These are phyloP conservation scores for Beauveria rudraprayagi DNA, from an alignment of 2,329 filamentous ascomycete species.

Conservation along the genomic window DNA sequence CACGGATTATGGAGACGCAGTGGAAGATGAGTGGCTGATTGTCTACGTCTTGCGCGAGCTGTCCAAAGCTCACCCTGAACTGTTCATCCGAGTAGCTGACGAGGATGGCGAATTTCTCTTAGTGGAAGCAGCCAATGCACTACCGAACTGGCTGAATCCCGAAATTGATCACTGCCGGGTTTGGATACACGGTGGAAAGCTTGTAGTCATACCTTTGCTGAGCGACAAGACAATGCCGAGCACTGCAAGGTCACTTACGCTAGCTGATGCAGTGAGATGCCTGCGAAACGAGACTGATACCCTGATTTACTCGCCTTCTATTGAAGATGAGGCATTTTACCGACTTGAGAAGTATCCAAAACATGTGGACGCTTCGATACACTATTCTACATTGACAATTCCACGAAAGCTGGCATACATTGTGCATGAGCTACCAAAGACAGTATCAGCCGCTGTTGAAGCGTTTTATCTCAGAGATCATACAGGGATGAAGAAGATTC, in stretches of 20 bases:
- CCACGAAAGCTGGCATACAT: conserved; percentile 77
- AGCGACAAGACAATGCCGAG: conserved; percentile 21
- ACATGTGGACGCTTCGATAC: conserved; percentile 66
- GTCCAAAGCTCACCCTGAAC: conserved; percentile 59
- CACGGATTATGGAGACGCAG: conserved; percentile 86
- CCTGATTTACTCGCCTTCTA: conserved; percentile 61
- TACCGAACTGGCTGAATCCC: conserved; percentile 86
- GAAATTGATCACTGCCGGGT: conserved; percentile 81
- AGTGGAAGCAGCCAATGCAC: conserved; percentile 80
- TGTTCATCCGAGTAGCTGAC: conserved; percentile 80
- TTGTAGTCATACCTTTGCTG: conserved; percentile 62
- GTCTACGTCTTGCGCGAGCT: conserved; percentile 82
- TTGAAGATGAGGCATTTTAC: conserved; percentile 88
- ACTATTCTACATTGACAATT: conserved; percentile 64
- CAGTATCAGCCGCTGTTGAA: conserved; percentile 77
- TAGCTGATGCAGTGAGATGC: conserved; percentile 55
- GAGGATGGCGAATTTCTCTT: conserved; percentile 92
- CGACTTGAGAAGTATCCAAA: conserved; percentile 74
- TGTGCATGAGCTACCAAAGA: conserved; percentile 64
- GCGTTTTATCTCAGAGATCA: conserved; percentile 89
- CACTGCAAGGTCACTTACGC: conserved; percentile 41
- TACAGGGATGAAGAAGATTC: conserved; percentile 60
- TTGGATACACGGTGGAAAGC: conserved; percentile 74
- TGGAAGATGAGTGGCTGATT: conserved; percentile 96
- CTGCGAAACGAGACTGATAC: conserved; percentile 48